These are phyloP conservation scores for Lasiodiplodia theobromae DNA, from an alignment of 2,329 filamentous ascomycete species.

Conservation along the genomic window DNA sequence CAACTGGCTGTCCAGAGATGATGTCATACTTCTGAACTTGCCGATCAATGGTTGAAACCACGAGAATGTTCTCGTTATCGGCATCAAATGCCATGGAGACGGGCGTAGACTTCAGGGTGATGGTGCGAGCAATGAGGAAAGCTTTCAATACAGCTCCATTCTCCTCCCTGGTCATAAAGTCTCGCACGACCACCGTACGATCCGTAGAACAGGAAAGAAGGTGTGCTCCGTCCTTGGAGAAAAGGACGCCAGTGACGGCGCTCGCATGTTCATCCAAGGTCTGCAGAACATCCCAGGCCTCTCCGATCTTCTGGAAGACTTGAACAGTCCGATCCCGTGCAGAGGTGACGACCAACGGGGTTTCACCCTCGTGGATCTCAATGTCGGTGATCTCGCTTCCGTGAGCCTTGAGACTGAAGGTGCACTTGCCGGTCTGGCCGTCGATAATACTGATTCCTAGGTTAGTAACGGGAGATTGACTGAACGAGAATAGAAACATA, in stretches of 20 bases:
- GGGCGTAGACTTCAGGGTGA: slow-evolving; percentile 85
- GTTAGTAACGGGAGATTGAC: neutral
- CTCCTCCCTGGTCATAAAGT: slow-evolving; percentile 75
- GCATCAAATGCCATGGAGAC: slow-evolving; percentile 79
- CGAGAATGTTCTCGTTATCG: slow-evolving; percentile 63
- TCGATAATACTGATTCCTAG: slow-evolving; percentile 65
- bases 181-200: slow-evolving; percentile 82
- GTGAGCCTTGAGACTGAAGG: slow-evolving; percentile 83
- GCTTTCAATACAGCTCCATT: slow-evolving; percentile 67
- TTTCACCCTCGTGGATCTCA: slow-evolving; percentile 69
- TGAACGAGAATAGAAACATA: slow-evolving; percentile 40
- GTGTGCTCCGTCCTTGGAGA: slow-evolving; percentile 72
- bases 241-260: slow-evolving; percentile 79
- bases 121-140: slow-evolving; percentile 77
- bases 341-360: slow-evolving; percentile 77
- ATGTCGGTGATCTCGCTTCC: slow-evolving; percentile 85
- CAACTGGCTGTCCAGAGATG: slow-evolving; percentile 71
- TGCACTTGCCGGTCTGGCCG: slow-evolving; percentile 64
- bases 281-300: slow-evolving; percentile 79
- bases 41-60: slow-evolving; percentile 69
- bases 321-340: slow-evolving; percentile 92
- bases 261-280: slow-evolving; percentile 92
- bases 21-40: slow-evolving; percentile 68
- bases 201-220: slow-evolving; percentile 89
- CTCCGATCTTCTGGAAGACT: slow-evolving; percentile 71